phyloP scores from a whole-genome alignment of 768 basidiomycete species.

The Panus rudis region DNA sequence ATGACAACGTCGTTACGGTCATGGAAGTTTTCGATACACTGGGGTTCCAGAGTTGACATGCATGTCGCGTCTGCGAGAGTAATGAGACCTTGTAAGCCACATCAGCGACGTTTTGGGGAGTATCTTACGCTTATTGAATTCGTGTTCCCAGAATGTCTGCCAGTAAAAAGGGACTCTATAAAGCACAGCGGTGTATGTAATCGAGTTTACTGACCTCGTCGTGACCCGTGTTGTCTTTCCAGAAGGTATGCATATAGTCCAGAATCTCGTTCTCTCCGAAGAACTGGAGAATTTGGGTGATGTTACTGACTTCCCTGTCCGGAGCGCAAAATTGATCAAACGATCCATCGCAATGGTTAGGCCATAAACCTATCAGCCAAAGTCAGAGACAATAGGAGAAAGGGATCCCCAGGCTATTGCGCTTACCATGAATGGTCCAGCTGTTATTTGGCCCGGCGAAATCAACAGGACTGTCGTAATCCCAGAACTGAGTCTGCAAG shows the following conservation, averaged over 20 bases:
- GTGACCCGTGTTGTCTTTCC: constrained; percentile 5
- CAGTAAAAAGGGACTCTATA: not conserved
- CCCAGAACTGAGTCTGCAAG: constrained; percentile 4
- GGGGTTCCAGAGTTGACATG: constrained; percentile 3
- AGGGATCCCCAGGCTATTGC: not conserved
- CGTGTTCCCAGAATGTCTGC: constrained; percentile 7
- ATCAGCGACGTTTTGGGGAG: no score
- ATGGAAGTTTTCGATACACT: not conserved
- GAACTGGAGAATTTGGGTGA: constrained; percentile 2
- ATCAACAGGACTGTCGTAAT: not conserved
- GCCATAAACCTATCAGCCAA: constrained; percentile 3
- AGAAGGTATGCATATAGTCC: constrained; percentile 2
- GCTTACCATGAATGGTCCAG: constrained; percentile 2
- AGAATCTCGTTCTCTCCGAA: constrained; percentile 1
- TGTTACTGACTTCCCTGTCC: not conserved
- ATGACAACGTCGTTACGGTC: not conserved
- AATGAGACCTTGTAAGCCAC: no score
- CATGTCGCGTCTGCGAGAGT: constrained; percentile 1
- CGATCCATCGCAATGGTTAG: constrained; percentile 5
- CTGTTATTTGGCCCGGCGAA: not conserved
- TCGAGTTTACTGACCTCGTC: constrained; percentile 1
- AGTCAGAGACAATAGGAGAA: not conserved
- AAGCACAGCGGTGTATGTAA: not conserved
- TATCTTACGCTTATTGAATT: constrained; percentile 3
- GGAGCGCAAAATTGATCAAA: constrained; percentile 5